These are phyloP conservation scores for Colletotrichum ledebouriae DNA, from an alignment of 2,329 filamentous ascomycete species.

Conservation along the genomic window DNA sequence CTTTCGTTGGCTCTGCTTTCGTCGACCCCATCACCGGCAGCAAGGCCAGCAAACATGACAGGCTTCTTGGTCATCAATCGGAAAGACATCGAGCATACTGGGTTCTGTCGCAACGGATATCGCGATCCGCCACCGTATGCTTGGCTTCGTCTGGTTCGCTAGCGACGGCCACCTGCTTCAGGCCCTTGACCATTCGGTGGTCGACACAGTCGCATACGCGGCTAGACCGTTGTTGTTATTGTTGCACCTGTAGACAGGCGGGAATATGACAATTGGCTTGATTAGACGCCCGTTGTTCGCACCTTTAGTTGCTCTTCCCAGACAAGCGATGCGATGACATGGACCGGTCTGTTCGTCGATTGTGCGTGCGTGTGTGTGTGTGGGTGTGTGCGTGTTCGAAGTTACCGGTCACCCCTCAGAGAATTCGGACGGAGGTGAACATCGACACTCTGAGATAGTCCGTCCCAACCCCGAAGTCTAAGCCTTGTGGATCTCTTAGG, in stretches of 20 bases:
- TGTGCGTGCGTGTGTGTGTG: slow-evolving; percentile 1
- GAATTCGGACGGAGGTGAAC: slow-evolving; percentile 22
- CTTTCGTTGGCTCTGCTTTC: background rate
- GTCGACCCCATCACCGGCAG: background rate
- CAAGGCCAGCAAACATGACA: slow-evolving; percentile 4
- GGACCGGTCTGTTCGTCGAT: slow-evolving; percentile 1
- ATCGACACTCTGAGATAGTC: slow-evolving; percentile 16
- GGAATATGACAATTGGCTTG: slow-evolving; percentile 17
- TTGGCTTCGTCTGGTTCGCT: background rate
- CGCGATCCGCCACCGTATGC: background rate
- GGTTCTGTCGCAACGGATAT: slow-evolving; percentile 4
- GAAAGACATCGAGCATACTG: background rate
- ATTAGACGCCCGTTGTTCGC: slow-evolving; percentile 23
- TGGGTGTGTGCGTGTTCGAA: background rate
- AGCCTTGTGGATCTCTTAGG: slow-evolving; percentile 34
- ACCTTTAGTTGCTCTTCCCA: slow-evolving; percentile 1
- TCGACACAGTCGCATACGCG: slow-evolving; percentile 21
- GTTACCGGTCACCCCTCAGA: slow-evolving; percentile 7
- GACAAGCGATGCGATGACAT: slow-evolving; percentile 5
- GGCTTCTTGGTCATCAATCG: background rate
- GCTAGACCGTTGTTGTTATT: background rate
- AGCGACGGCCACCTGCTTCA: slow-evolving; percentile 8
- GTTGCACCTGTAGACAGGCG: background rate
- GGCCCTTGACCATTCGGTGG: slow-evolving; percentile 3
- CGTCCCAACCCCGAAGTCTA: slow-evolving; percentile 28